Base-by-base conservation (phyloP, 2,329 filamentous ascomycete species). In the Niveomyces coronatus region DNA sequence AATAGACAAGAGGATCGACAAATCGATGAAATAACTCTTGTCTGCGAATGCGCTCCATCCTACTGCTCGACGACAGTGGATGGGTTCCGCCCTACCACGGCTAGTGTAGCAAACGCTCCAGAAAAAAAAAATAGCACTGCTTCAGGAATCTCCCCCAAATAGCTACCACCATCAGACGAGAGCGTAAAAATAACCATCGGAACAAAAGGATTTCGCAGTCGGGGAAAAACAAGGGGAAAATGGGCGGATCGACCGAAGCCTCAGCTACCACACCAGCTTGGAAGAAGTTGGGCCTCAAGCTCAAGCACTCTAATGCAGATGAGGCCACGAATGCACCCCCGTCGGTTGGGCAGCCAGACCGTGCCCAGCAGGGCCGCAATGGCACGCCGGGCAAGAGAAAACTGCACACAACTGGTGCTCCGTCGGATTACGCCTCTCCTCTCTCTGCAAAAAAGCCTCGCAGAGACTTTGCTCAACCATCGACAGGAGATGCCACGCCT, bases 231-330 rank as follows among this genome's bases (percentile, higher is more conserved):
- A 26, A 15, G 13, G 14, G n/a, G 30, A 42, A 29, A 38, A 42
- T 42, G 40, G 38, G 31, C 31, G 35, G 35, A 15, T 42, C 40
- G 26, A 18, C 26, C 33, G 35, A 34, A 19, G 27, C 22, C 30
- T 14, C 40, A 13, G 13, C 30, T 10, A 17, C 24, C 24, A 38
- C 40, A 45, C 72, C 73, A 41, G 71, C 71, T 46, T 76, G 73
- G 72, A 76, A 76, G 54, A 68, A 70, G 64, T 68, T 76, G 65
- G 73, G 74, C 58, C 68, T 76, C 54, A 75, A 75, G 64, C 71
- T 76, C 59, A 76, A 76, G 58, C 53, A 39, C 31, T 42, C 36
- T 15, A 31, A 24, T 9, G 40, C 40, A 35, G 18, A 29, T 13
- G 35, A 33, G 35, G 9, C 35, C 19, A 27, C 35, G 35, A 38